Base-by-base conservation (phyloP, 2,329 filamentous ascomycete genomes). In the Aotearoamyces nothofagi region DNA sequence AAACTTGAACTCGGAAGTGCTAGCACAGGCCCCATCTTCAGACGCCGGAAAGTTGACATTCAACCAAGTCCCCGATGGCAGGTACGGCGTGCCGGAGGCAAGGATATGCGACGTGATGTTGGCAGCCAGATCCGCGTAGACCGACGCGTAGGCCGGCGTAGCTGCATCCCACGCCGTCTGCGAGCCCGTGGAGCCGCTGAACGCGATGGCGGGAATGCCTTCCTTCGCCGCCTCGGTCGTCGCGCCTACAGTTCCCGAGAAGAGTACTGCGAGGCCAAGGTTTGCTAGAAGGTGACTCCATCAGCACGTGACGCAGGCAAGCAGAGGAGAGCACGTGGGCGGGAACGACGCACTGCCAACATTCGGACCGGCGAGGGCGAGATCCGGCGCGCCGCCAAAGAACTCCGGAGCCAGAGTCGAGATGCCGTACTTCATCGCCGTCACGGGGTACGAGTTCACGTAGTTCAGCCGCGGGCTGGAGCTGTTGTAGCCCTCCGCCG, bases 381-480 rank as follows among this genome's bases (percentile, higher is more conserved):
- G 56, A 29, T 78, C 73, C 0, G 72, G 63, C 2, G 48, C 45
- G 4, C 55, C 55, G 31, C 57, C 58, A 57, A 71, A 78, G 31
- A 67, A 54, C 22, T 57, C 52, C 0, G 63, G 60, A 0, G 59
- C 63, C 19, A 72, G 58, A 4, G 54, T 61, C 34, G 69, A 53
- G 44, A 79, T 68, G 20, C 74, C 75, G n/a, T n/a, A n/a, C n/a
- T n/a, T n/a, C 43, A 77, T 70, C 2, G 68, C 57, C 0, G 74
- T 79, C 2, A 69, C 69, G 0, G 76, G 74, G 51, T 57, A 78
- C 1, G 69, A 74, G 55, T 81, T 81, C 33, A 81, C 75, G 58
- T 76, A 81, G 58, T 78, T 75, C 25, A 78, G 58, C 4, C 66
- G 62, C 0, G 66, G 57, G 34, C 66, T 56, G 0, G 62, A 62